These are phyloP conservation scores for Omphalotus guepiniiformis DNA, from an alignment of 768 basidiomycete species.

Conservation along the genomic window DNA sequence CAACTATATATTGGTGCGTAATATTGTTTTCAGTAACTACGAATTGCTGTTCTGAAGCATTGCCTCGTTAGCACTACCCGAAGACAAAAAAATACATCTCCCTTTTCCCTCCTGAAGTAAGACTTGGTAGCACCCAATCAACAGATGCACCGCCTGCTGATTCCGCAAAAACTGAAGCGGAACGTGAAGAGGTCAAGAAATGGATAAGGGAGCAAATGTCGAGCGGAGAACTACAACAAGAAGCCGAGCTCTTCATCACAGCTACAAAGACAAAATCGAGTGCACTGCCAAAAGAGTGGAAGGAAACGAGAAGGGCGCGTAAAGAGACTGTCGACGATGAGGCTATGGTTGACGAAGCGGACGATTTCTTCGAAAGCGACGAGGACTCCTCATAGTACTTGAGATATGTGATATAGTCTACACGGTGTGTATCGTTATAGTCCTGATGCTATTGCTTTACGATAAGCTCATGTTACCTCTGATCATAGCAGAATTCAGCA, in stretches of 20 bases:
- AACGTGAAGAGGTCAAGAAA: conserved; percentile 53
- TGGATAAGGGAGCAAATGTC: conserved; percentile 61
- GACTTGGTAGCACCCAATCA: conserved; percentile 21
- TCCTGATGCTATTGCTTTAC: too few species aligned
- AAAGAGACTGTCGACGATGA: not conserved
- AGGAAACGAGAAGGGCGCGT: not conserved
- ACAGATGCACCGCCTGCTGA: conserved; percentile 27
- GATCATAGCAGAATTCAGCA: too few species aligned
- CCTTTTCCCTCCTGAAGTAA: conserved; percentile 72
- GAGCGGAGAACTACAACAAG: conserved; percentile 48
- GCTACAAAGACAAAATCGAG: not conserved
- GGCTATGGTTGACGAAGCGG: not conserved
- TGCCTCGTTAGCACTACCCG: conserved; percentile 67
- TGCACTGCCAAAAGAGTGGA: not conserved
- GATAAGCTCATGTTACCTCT: too few species aligned
- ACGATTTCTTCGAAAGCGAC: conserved; percentile 6
- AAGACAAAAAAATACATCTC: conserved; percentile 87
- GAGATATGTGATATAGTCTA: too few species aligned
- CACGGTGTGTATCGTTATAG: too few species aligned
- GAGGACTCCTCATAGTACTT: too few species aligned
- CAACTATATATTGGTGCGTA: conserved; percentile 81
- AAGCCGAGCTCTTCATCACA: conserved; percentile 48
- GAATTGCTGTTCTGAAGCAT: not conserved
- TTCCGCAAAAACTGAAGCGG: conserved; percentile 39
- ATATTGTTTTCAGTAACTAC: too few species aligned